A percentile compares a stretch with the other conserved stretches of the same genome.
These are phyloP conservation scores for Clonostachys byssicola DNA, from an alignment of 2,329 filamentous ascomycete species.

Conservation along the genomic window DNA sequence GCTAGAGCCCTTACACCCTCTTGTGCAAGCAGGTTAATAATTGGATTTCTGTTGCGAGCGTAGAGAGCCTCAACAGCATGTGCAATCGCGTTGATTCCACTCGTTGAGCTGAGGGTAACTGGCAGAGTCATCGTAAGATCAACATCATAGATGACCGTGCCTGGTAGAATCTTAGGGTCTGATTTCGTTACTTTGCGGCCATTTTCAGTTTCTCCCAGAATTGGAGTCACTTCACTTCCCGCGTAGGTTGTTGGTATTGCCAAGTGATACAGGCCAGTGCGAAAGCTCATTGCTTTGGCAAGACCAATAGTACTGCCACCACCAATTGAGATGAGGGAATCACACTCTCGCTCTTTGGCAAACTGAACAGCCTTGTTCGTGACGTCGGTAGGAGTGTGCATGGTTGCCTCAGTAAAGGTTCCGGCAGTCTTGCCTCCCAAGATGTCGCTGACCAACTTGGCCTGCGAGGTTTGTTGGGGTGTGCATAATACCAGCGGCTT, in stretches of 20 bases:
- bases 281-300: slow-evolving; percentile 50
- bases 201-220: slow-evolving; percentile 56
- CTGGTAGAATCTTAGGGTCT: slow-evolving; percentile 56
- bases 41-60: slow-evolving; percentile 55
- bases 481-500: slow-evolving; percentile 52
- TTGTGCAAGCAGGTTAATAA: slow-evolving; percentile 52
- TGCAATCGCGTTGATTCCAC: slow-evolving; percentile 62
- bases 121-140: slow-evolving; percentile 58
- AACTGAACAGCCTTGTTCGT: slow-evolving; percentile 50
- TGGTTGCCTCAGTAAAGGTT: slow-evolving; percentile 48
- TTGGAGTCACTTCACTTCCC: slow-evolving; percentile 61
- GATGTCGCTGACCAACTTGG: slow-evolving; percentile 5
- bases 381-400: slow-evolving; percentile 57
- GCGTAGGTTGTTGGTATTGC: slow-evolving; percentile 58
- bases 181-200: slow-evolving; percentile 53
- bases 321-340: slow-evolving; percentile 54
- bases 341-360: slow-evolving; percentile 36
- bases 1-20: slow-evolving; percentile 53
- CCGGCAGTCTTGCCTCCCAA: slow-evolving; percentile 6
- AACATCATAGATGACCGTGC: slow-evolving; percentile 62
- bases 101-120: slow-evolving; percentile 44
- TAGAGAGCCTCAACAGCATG: slow-evolving; percentile 57
- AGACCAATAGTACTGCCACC: slow-evolving; percentile 59
- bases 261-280: slow-evolving; percentile 47
- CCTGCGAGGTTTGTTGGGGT: slow-evolving; percentile 18